Evolutionary conservation across 257 asterid genomes (phyloP).

Genomic region (Leonotis leonurus): DNA sequence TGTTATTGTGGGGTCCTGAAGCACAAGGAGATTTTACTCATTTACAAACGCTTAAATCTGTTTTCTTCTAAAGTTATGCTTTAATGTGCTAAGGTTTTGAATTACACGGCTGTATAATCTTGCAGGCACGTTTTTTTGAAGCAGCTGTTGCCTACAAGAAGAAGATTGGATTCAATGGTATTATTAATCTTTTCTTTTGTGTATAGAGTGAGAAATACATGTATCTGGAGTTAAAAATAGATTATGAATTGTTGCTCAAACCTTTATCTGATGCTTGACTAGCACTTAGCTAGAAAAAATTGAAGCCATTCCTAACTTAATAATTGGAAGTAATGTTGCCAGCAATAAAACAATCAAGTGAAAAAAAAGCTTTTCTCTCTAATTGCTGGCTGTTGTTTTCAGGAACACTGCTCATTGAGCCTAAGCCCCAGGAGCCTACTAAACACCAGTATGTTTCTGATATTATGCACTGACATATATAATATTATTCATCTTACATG

Average conservation of each 20-base stretch:
- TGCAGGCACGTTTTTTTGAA: conserved; percentile 85
- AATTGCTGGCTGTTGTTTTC: conserved; percentile 6
- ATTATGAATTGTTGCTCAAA: background rate
- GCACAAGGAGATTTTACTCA: too few relatives aligned
- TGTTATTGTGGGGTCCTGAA: too few relatives aligned
- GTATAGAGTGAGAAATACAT: background rate
- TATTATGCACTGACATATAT: background rate
- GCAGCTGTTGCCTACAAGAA: conserved; percentile 93
- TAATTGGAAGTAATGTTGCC: background rate
- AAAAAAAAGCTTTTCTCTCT: background rate
- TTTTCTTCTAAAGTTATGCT: background rate
- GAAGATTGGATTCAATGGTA: conserved; percentile 95
- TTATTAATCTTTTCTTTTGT: background rate
- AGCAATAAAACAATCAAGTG: background rate
- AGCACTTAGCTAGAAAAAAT: background rate
- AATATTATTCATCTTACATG: background rate
- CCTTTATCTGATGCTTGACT: background rate
- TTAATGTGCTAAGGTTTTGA: background rate
- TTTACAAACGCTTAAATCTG: background rate
- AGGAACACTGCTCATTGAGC: conserved; percentile 97
- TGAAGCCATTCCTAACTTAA: background rate
- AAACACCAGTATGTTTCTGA: conserved; percentile 45
- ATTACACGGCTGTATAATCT: background rate
- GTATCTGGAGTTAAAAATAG: background rate
- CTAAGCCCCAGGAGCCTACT: conserved; percentile 99